A percentile compares a stretch with the other conserved stretches of the same genome.
Conservation (phyloP, 495 filamentous ascomycete genomes). For the Acidomyces sp. region DNA sequence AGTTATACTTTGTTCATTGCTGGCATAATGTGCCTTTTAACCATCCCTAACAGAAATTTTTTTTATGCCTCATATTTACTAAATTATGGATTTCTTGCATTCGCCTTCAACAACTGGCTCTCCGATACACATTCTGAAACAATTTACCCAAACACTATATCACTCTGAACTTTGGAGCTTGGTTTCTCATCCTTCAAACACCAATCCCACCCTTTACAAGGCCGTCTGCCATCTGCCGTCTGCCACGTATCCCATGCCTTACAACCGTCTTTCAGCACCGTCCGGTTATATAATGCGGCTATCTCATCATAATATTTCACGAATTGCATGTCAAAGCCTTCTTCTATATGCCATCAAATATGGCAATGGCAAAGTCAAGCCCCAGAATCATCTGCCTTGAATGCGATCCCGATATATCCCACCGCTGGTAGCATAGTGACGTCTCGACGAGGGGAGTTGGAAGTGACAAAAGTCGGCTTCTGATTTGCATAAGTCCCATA, state of each 20-base stretch:
- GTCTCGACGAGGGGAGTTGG: constrained; percentile 26
- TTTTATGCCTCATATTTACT: no score
- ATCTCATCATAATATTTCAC: constrained; percentile 12
- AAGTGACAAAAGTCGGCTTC: constrained; percentile 14
- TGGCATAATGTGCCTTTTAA: no score
- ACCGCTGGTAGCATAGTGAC: constrained; percentile 21
- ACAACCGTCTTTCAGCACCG: neutral
- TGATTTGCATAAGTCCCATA: constrained; percentile 5
- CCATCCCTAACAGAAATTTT: no score
- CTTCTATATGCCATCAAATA: constrained; percentile 25
- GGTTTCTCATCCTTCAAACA: no score
- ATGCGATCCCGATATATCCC: constrained; percentile 26
- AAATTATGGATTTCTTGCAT: no score
- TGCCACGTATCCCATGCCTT: neutral
- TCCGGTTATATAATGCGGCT: neutral
- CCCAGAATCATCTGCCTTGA: constrained; percentile 27
- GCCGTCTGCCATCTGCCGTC: no score
- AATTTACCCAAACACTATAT: no score
- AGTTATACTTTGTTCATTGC: no score
- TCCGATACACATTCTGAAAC: no score
- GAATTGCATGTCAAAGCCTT: constrained; percentile 27
- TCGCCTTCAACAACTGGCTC: no score
- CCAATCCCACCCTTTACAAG: no score
- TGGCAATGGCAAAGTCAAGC: constrained; percentile 29
- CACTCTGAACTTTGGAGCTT: no score